Evolutionary conservation across 2,329 filamentous ascomycete genomes (phyloP), one percentile per base, ranked within the genome.

Genomic region (Exophiala dermatitidis): DNA sequence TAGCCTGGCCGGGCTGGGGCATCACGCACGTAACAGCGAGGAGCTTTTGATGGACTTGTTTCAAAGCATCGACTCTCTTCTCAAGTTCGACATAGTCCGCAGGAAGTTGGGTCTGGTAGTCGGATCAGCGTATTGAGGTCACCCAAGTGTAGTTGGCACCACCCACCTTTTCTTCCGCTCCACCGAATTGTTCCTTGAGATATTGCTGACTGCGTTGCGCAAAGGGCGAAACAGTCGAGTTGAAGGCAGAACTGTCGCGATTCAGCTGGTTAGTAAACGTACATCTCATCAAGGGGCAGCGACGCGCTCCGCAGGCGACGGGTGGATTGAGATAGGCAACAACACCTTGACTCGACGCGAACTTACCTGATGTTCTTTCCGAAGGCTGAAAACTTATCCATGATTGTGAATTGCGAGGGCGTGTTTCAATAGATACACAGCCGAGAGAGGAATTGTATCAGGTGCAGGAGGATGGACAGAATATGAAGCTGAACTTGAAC

Each of bases 21-120:
- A 7, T 10, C 45, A 34, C 49, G 38, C 77, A 95, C 88, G 93
- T 98, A 69, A 97, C 93, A 63, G 89, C 83, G 60, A 98, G 83
- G 78, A 98, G 88, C 78, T 95, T 95, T 76, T 95, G 89, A 73
- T 98, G 93, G 56, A 95, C 93, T 68, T 87, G 84, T 79, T 95
- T 97, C 69, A 98, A 78, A 55, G 93, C 93, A 82, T 98, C 93
- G 66, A 97, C 90, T 62, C 91, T 85, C 81, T 96, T 96, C 82
- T 98, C 93, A 58, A 98, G 86, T 73, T 97, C 90, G 69, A 96
- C 88, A 74, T 98, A 98, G 74, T 97, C 93, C 63, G 90, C 85
- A 43, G 93, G 93, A 41, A 98, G 88, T 75, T 97, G 86, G 60
- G 93, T 98, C 89, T 95, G 48, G 29, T 10, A 29, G 9, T 5